Evolutionary conservation across 176 grass and related monocot species (phyloP).

Genomic region (Sorghum bicolor): DNA sequence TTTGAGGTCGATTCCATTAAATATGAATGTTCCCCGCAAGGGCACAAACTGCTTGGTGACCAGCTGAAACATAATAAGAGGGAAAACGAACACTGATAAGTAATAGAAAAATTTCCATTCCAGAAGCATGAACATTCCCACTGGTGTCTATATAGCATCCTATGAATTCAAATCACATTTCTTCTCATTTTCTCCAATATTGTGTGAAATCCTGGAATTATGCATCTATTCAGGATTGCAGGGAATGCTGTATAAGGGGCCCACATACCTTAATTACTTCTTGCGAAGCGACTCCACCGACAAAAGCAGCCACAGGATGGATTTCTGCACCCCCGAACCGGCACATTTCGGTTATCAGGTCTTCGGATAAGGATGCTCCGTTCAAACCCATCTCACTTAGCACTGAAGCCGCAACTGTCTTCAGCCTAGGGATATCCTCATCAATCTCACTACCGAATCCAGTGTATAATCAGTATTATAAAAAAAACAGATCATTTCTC

Average conservation of each 20-base stretch:
- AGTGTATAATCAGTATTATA: constrained; percentile 59
- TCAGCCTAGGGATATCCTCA: constrained; percentile 83
- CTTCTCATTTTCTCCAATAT: neutral
- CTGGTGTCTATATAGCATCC: neutral
- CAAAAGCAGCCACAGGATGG: constrained; percentile 75
- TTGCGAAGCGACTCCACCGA: constrained; percentile 81
- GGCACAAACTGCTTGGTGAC: constrained; percentile 92
- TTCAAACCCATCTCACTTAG: constrained; percentile 71
- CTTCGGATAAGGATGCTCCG: constrained; percentile 62
- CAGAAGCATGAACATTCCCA: neutral
- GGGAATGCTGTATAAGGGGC: neutral
- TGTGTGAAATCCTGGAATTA: neutral
- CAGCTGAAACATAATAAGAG: constrained; percentile 44
- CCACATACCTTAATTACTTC: constrained; percentile 80
- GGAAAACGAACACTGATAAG: neutral
- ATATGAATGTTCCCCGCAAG: constrained; percentile 69
- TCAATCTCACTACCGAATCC: constrained; percentile 70
- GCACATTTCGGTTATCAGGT: constrained; percentile 86
- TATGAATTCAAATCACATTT: neutral
- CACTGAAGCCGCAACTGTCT: constrained; percentile 62
- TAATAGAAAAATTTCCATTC: neutral
- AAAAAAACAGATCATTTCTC: constrained; percentile 29
- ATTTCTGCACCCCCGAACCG: constrained; percentile 80
- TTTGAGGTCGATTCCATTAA: constrained; percentile 94
- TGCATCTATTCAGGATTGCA: neutral